Evolutionary conservation across 371 early-diverging fungal genomes (phyloP).

Genomic region (Mucor piriformis): DNA sequence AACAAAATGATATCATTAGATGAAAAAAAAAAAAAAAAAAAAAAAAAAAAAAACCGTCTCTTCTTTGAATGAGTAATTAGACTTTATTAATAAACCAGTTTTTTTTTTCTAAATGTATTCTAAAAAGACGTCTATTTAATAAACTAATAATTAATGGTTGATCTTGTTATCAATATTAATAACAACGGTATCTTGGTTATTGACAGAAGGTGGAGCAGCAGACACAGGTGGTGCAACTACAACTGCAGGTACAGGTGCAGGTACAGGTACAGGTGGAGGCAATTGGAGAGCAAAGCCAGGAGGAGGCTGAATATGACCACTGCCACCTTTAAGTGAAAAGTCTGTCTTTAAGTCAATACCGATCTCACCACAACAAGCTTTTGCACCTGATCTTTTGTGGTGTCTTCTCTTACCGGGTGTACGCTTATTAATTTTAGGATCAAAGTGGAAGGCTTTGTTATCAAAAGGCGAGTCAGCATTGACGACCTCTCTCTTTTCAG

Average conservation of each 20-base stretch:
- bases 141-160: background rate
- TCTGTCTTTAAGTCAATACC: background rate
- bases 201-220: background rate
- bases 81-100: background rate
- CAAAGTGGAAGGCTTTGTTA: background rate
- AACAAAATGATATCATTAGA: conserved; percentile 8
- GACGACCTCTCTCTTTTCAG: background rate
- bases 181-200: background rate
- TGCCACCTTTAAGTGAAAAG: background rate
- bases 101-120: background rate
- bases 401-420: background rate
- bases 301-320: background rate
- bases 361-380: background rate
- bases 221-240: background rate
- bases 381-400: background rate
- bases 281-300: background rate
- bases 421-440: background rate
- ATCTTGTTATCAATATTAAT: background rate
- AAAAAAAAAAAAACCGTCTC: background rate
- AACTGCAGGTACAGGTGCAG: background rate
- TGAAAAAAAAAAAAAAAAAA: too few relatives aligned
- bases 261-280: background rate
- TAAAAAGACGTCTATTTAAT: background rate
- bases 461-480: background rate
- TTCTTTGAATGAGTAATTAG: background rate